Evolutionary conservation across 331 rosid genomes (phyloP).

Genomic region (Quercus lobata): DNA sequence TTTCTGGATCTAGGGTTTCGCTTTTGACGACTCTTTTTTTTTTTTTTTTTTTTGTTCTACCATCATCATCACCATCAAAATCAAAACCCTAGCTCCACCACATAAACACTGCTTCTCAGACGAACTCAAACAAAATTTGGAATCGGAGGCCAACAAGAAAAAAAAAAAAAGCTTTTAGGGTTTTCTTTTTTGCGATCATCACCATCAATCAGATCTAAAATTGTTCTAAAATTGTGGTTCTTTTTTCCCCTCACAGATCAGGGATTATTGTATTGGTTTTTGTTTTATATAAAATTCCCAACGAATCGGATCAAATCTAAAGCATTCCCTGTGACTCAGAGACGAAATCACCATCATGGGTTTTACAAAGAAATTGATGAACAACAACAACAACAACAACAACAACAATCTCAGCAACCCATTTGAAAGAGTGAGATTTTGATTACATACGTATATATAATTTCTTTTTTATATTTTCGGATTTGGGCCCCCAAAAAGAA

Average conservation of each 20-base stretch:
- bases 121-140: not conserved
- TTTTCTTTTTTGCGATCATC: conserved; percentile 21
- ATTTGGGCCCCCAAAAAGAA: not conserved
- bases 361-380: conserved; percentile 26
- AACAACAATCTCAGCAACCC: conserved; percentile 10
- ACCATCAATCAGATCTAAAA: conserved; percentile 52
- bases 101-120: not conserved
- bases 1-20: conserved; percentile 99
- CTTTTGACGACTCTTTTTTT: conserved; percentile 38
- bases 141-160: not conserved
- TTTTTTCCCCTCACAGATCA: conserved; percentile 1
- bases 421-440: conserved; percentile 17
- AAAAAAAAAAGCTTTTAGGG: conserved; percentile 5
- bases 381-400: not conserved
- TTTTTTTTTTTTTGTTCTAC: conserved; percentile 18
- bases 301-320: conserved; percentile 64
- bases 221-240: conserved; percentile 26
- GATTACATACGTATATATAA: conserved; percentile 5
- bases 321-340: conserved; percentile 32
- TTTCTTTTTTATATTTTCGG: not conserved
- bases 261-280: conserved; percentile 23
- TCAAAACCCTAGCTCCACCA: conserved; percentile 65
- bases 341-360: conserved; percentile 33
- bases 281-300: conserved; percentile 23
- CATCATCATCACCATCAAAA: conserved; percentile 18